phyloP scores from a whole-genome alignment of 805 yeast species.

The Saturnispora galanensis region DNA sequence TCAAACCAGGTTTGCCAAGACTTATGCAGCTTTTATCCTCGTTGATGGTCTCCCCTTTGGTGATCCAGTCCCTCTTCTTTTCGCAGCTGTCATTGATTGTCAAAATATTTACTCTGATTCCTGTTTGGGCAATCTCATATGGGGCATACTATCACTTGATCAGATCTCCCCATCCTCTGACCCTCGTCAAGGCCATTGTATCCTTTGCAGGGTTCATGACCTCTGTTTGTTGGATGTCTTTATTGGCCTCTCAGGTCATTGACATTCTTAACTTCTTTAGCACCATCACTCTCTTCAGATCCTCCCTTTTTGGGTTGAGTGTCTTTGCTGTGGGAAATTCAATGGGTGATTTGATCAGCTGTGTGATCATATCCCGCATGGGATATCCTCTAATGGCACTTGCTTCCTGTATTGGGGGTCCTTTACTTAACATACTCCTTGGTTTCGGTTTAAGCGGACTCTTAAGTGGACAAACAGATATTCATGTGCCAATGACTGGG shows the following conservation, averaged over 20 bases:
- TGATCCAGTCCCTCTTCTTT: constrained; percentile 17
- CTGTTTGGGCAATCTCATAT: constrained; percentile 12
- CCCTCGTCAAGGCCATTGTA: constrained; percentile 16
- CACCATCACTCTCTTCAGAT: constrained; percentile 49
- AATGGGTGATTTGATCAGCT: constrained; percentile 79
- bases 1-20: constrained; percentile 16
- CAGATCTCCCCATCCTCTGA: constrained; percentile 14
- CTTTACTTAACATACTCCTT: constrained; percentile 63
- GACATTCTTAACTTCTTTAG: constrained; percentile 53
- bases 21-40: constrained; percentile 16
- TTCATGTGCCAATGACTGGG: constrained; percentile 25
- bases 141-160: constrained; percentile 16
- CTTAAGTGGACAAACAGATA: constrained; percentile 26
- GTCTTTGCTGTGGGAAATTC: constrained; percentile 91
- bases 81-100: constrained; percentile 3
- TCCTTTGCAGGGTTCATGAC: constrained; percentile 54
- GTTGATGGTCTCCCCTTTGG: constrained; percentile 15
- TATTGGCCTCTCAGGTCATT: constrained; percentile 63
- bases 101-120: background rate
- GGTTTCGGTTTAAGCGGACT: constrained; percentile 77
- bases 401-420: constrained; percentile 95
- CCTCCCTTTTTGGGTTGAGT: constrained; percentile 77
- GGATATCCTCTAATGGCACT: constrained; percentile 86
- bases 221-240: constrained; percentile 59
- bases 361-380: constrained; percentile 66